A percentile compares a stretch with the other conserved stretches of the same genome.
Conservation (phyloP, 192 early-diverging fungal genomes). For the Dispira parvispora region DNA sequence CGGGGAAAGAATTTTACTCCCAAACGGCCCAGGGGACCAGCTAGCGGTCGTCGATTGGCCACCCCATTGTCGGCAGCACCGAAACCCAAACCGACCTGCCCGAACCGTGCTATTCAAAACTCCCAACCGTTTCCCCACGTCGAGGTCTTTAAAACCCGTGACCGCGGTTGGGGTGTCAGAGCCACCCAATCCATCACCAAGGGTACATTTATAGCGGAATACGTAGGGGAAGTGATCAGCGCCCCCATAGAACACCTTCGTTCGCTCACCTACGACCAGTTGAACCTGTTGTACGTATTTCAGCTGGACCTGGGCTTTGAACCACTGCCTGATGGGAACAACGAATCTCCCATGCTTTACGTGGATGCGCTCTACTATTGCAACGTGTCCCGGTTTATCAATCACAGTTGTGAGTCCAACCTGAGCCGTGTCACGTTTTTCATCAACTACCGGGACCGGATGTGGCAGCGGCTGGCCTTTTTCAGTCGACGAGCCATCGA, state of each 20-base stretch:
- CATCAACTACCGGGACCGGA: background rate
- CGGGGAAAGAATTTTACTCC: too few species aligned
- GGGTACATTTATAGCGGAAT: slow-evolving; percentile 2
- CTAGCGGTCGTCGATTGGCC: too few species aligned
- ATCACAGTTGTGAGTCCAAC: slow-evolving; percentile 5
- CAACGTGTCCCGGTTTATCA: slow-evolving; percentile 1
- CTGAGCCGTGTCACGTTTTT: background rate
- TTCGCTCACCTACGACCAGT: background rate
- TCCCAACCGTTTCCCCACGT: background rate
- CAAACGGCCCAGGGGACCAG: too few species aligned
- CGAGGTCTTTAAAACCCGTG: slow-evolving; percentile 1
- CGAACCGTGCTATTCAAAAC: slow-evolving; percentile 2
- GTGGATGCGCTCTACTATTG: slow-evolving; percentile 2
- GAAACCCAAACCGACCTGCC: background rate
- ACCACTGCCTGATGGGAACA: background rate
- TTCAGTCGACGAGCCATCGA: background rate
- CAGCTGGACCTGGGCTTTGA: slow-evolving; percentile 1
- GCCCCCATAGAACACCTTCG: background rate
- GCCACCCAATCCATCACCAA: background rate
- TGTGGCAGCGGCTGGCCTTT: slow-evolving; percentile 7
- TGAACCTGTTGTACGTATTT: background rate
- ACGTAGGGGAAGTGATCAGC: slow-evolving; percentile 2
- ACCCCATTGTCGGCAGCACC: too few species aligned
- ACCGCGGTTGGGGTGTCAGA: slow-evolving; percentile 3
- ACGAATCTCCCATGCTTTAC: background rate